A percentile compares a stretch with the other conserved stretches of the same genome.
Conservation (phyloP, 805 yeast species). For the Debaryomyces hansenii region DNA sequence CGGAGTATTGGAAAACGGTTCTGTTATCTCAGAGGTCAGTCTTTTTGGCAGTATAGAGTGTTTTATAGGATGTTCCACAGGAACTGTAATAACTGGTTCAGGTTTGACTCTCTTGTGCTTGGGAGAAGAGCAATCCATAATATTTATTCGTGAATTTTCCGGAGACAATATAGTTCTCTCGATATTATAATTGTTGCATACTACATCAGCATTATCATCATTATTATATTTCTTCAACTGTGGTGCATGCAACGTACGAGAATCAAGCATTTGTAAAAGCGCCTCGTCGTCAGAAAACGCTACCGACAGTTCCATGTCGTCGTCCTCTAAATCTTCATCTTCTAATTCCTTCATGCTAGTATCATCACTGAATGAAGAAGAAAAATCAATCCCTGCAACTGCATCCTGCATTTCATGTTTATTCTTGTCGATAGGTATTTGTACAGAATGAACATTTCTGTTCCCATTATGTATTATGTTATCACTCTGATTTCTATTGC, state of each 20-base stretch:
- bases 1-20: too few relatives aligned
- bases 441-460: too few relatives aligned
- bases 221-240: neutral
- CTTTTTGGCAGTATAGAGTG: too few relatives aligned
- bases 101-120: neutral
- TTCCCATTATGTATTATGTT: too few relatives aligned
- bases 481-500: too few relatives aligned
- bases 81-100: neutral
- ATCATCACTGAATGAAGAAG: constrained; percentile 12
- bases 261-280: neutral
- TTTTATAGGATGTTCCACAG: too few relatives aligned
- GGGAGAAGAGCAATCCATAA: neutral
- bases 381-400: constrained; percentile 13
- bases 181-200: neutral
- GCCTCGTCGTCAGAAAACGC: neutral
- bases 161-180: neutral
- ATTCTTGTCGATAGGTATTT: neutral
- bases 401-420: constrained; percentile 1
- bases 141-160: neutral
- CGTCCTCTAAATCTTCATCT: neutral
- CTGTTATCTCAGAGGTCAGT: too few relatives aligned
- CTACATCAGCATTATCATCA: neutral
- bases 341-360: constrained; percentile 1
- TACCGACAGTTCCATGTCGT: neutral
- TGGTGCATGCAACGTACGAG: neutral